Conservation (phyloP, 257 asterid species). For the Solanum piurae region DNA sequence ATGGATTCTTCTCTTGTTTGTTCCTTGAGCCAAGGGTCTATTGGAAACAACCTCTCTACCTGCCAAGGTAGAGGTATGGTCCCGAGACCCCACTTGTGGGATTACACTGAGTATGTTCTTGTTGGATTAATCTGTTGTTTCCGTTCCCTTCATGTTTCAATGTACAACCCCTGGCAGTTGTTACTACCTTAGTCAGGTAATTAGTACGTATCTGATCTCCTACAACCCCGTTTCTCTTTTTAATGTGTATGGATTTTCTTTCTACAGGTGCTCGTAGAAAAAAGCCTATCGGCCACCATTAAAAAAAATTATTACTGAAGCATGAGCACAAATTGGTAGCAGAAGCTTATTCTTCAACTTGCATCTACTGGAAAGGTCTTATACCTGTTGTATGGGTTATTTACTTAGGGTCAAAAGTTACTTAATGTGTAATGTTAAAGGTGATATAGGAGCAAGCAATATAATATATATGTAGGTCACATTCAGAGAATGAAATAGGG, state of each 20-base stretch:
- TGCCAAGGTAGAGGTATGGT: background rate
- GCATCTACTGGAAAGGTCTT: background rate
- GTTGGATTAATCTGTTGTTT: background rate
- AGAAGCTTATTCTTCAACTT: background rate
- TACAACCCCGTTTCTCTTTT: background rate
- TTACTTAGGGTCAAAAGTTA: background rate
- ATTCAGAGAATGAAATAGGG: background rate
- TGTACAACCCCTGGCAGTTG: background rate
- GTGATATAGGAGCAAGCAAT: background rate
- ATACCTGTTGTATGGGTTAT: background rate
- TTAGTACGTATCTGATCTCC: background rate
- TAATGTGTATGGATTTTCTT: background rate
- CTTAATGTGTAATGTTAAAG: background rate
- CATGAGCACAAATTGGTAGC: background rate
- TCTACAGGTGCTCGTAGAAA: constrained; percentile 22
- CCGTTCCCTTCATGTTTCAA: background rate
- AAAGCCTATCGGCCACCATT: constrained; percentile 8
- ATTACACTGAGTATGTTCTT: background rate
- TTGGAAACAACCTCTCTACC: background rate
- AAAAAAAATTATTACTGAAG: background rate
- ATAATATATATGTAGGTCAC: background rate
- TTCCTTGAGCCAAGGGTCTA: background rate
- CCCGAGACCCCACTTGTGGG: background rate
- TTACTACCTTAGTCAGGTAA: background rate
- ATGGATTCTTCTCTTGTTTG: background rate